Conservation (phyloP, 73 alveolate species). For the Tetrahymena thermophila region DNA sequence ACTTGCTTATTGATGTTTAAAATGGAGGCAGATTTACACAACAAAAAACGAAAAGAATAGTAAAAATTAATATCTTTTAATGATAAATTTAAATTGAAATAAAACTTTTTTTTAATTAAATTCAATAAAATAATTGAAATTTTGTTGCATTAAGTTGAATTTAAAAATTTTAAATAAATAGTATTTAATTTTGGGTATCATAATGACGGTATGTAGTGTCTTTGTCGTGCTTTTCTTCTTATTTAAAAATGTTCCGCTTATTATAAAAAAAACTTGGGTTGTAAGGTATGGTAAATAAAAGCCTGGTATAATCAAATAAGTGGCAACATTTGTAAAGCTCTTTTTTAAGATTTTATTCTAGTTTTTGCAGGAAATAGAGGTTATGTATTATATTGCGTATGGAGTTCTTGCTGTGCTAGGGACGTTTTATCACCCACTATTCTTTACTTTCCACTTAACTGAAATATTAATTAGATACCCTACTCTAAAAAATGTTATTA, state of each 20-base stretch:
- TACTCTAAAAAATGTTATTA: conserved; percentile 64
- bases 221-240: conserved; percentile 48
- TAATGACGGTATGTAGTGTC: conserved; percentile 37
- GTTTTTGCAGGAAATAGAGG: conserved; percentile 46
- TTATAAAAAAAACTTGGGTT: conserved; percentile 42
- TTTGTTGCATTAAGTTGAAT: too few species aligned
- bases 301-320: neutral
- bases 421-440: conserved; percentile 55
- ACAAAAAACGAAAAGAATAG: conserved; percentile 4
- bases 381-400: conserved; percentile 61
- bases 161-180: too few species aligned
- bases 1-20: neutral
- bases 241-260: conserved; percentile 50
- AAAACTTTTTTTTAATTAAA: too few species aligned
- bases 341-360: conserved; percentile 2
- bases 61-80: too few species aligned
- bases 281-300: neutral
- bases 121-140: too few species aligned
- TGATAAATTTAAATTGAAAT: too few species aligned
- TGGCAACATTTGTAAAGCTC: neutral
- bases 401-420: conserved; percentile 64
- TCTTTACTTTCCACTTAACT: conserved; percentile 62
- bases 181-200: conserved; percentile 37
- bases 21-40: conserved; percentile 1
- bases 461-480: conserved; percentile 68